Evolutionary conservation across 1,284 basidiomycete species (phyloP).

Genomic region (Caloboletus firmus): DNA sequence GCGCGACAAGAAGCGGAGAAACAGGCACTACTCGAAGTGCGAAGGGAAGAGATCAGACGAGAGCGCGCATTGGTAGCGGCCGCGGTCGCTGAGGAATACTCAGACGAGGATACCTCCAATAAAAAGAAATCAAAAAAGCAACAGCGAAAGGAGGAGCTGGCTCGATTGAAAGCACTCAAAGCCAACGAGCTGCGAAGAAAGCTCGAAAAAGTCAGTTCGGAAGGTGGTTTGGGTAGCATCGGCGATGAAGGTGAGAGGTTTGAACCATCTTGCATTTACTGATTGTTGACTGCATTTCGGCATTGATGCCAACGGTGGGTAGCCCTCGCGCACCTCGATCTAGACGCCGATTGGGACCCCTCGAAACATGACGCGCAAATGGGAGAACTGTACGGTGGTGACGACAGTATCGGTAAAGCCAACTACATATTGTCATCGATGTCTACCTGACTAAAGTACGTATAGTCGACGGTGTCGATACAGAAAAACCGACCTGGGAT

Average conservation of each 20-base stretch:
- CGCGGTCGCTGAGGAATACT: constrained; percentile 12
- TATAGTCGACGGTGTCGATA: constrained; percentile 38
- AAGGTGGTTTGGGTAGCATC: constrained; percentile 54
- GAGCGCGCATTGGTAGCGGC: constrained; percentile 53
- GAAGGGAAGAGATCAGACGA: constrained; percentile 73
- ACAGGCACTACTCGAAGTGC: constrained; percentile 76
- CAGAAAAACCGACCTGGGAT: constrained; percentile 84
- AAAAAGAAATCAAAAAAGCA: constrained; percentile 40
- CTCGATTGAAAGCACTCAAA: constrained; percentile 78
- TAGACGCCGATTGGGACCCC: constrained; percentile 84
- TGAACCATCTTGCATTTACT: neutral
- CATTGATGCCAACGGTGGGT: constrained; percentile 1
- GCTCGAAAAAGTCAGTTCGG: constrained; percentile 67
- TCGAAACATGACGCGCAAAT: constrained; percentile 78
- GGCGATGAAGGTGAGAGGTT: constrained; percentile 41
- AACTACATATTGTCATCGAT: neutral
- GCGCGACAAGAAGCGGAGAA: constrained; percentile 80
- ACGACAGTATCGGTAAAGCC: constrained; percentile 31
- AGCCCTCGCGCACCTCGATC: constrained; percentile 65
- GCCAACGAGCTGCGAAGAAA: constrained; percentile 79
- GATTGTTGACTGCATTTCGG: neutral
- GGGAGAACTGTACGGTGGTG: constrained; percentile 64
- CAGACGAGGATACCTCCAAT: constrained; percentile 1
- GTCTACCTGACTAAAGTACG: constrained; percentile 17
- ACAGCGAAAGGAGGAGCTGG: constrained; percentile 73